Percentiles rank a stretch among this genome's conserved stretches.
Conservation (phyloP, 305 asterid species). For the Solanum chacoense region DNA sequence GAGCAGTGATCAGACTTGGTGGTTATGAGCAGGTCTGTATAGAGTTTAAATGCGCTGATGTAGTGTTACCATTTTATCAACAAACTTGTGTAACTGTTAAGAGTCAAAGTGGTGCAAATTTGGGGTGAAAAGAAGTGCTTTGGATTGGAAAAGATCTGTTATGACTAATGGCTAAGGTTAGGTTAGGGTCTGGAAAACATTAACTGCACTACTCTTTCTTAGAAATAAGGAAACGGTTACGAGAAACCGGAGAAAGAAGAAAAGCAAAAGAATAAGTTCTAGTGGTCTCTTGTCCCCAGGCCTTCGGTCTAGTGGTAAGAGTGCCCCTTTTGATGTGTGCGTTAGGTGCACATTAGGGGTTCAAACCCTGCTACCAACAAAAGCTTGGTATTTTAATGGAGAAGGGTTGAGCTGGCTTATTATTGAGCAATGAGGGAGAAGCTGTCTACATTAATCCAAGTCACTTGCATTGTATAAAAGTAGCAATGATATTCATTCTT, state of each 20-base stretch:
- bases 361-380: neutral
- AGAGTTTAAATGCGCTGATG: neutral
- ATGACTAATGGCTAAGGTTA: neutral
- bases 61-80: neutral
- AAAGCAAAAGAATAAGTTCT: neutral
- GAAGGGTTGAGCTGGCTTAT: neutral
- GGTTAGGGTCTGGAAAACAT: neutral
- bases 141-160: neutral
- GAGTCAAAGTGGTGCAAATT: neutral
- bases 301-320: neutral
- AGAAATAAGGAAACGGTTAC: neutral
- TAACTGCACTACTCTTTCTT: neutral
- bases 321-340: neutral
- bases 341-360: neutral
- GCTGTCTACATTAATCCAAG: neutral
- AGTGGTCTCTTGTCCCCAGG: neutral
- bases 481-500: neutral
- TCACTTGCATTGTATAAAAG: neutral
- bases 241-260: neutral
- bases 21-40: slow-evolving; percentile 76
- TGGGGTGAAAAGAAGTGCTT: neutral
- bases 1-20: slow-evolving; percentile 85
- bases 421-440: neutral
- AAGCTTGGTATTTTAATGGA: neutral
- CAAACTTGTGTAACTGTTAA: neutral